Evolutionary conservation across 2,329 filamentous ascomycete genomes (phyloP).

Genomic region (Elsinoe arachidis): DNA sequence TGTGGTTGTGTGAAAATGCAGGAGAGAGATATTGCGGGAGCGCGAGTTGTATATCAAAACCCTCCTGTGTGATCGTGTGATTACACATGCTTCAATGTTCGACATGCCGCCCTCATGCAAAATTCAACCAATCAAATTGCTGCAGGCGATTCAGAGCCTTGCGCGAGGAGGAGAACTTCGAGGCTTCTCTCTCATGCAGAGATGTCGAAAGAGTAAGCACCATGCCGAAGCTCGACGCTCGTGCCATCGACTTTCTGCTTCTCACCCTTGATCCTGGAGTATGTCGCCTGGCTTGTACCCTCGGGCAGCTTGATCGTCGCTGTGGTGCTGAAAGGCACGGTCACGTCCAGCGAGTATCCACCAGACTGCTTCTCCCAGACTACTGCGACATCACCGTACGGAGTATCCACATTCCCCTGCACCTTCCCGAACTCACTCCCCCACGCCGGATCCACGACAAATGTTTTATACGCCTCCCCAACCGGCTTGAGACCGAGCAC

Average conservation of each 20-base stretch:
- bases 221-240: slow-evolving; percentile 4
- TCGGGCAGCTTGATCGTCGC: slow-evolving; percentile 11
- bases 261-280: not conserved
- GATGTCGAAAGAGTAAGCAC: not conserved
- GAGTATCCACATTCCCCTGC: slow-evolving; percentile 32
- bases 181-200: not conserved
- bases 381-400: slow-evolving; percentile 31
- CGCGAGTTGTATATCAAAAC: too few relatives aligned
- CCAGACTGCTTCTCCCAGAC: slow-evolving; percentile 16
- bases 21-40: too few relatives aligned
- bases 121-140: too few relatives aligned
- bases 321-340: slow-evolving; percentile 22
- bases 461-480: slow-evolving; percentile 34
- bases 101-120: too few relatives aligned
- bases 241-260: not conserved
- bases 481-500: slow-evolving; percentile 33
- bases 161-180: too few relatives aligned
- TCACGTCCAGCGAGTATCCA: slow-evolving; percentile 18
- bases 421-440: slow-evolving; percentile 34
- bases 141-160: too few relatives aligned
- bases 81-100: too few relatives aligned
- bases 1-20: too few relatives aligned
- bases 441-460: slow-evolving; percentile 33
- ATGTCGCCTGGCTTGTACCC: not conserved
- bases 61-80: too few relatives aligned